Evolutionary conservation across 495 filamentous ascomycete species (phyloP).

Genomic region (Podospora pseudoanserina): DNA sequence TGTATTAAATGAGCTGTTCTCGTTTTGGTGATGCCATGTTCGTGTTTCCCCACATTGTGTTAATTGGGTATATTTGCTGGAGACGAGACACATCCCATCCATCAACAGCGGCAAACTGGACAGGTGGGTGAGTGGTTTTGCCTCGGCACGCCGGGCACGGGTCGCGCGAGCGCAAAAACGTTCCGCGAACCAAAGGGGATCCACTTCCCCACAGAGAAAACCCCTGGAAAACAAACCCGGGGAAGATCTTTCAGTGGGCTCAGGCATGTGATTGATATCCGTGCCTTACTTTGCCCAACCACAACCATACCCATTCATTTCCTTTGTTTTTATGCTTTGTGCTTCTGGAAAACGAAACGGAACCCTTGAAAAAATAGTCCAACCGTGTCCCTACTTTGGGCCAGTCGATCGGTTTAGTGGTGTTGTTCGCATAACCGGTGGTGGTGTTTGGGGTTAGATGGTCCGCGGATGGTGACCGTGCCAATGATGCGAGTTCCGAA

Average conservation of each 20-base stretch:
- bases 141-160: too few relatives aligned
- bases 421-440: not conserved
- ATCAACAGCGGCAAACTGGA: too few relatives aligned
- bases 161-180: too few relatives aligned
- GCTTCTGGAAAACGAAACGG: not conserved
- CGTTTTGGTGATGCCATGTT: too few relatives aligned
- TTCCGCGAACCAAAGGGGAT: too few relatives aligned
- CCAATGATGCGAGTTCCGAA: not conserved
- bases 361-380: not conserved
- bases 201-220: too few relatives aligned
- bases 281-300: not conserved
- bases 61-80: too few relatives aligned
- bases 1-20: too few relatives aligned
- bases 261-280: not conserved
- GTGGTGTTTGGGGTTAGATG: not conserved
- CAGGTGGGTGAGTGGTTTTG: too few relatives aligned
- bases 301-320: not conserved
- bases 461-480: not conserved
- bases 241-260: not conserved
- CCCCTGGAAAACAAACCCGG: constrained; percentile 10
- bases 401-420: not conserved
- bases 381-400: not conserved
- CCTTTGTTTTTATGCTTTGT: not conserved
- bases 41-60: too few relatives aligned
- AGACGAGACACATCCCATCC: too few relatives aligned